Evolutionary conservation across 2,329 filamentous ascomycete species (phyloP).

Genomic region (Fusarium vanettenii): DNA sequence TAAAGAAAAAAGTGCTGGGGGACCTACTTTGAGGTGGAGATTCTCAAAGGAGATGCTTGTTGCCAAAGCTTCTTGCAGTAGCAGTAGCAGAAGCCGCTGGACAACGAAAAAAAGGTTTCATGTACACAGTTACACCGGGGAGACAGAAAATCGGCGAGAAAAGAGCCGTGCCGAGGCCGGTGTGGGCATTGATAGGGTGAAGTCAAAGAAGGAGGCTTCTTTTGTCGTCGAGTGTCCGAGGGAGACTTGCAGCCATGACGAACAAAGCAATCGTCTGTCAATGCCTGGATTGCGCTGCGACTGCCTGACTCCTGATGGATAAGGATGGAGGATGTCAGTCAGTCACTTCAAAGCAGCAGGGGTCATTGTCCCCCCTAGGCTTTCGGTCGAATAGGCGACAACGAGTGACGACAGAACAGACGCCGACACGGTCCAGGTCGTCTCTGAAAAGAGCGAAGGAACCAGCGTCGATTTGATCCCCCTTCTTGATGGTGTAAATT

Average conservation of each 20-base stretch:
- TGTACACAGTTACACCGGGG: background rate
- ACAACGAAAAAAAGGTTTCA: background rate
- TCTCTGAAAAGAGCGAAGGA: background rate
- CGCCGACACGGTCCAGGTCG: background rate
- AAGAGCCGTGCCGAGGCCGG: background rate
- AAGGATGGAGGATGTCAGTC: constrained; percentile 5
- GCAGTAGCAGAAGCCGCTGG: background rate
- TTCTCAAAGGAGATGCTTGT: constrained; percentile 11
- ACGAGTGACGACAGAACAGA: background rate
- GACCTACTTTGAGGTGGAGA: constrained; percentile 22
- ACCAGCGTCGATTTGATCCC: background rate
- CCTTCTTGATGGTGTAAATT: background rate
- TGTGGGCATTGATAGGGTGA: background rate
- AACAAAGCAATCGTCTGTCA: constrained; percentile 3
- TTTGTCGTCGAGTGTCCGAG: background rate
- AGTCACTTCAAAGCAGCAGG: constrained; percentile 7
- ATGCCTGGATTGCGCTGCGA: constrained; percentile 4
- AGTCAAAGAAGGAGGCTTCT: background rate
- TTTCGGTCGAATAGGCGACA: background rate
- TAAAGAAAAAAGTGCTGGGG: background rate
- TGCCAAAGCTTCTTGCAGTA: constrained; percentile 24
- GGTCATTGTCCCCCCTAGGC: background rate
- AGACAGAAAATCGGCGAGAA: background rate
- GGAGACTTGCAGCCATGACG: constrained; percentile 10
- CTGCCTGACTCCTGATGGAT: constrained; percentile 2